phyloP scores from a whole-genome alignment of 2,329 filamentous ascomycete genomes.

The Didymella sp. region DNA sequence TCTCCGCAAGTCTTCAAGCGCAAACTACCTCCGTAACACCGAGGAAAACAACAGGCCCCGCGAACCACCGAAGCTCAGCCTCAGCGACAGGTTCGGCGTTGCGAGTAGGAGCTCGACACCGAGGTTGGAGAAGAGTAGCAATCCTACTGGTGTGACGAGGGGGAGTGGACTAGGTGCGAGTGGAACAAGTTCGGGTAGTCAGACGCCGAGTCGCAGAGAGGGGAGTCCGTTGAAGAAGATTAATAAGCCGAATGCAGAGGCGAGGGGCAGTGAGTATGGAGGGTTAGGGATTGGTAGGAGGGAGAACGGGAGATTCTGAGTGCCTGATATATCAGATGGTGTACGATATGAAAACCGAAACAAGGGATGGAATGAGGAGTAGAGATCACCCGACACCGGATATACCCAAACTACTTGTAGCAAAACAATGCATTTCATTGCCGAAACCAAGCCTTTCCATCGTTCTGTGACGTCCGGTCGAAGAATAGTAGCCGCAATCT shows the following conservation, averaged over 20 bases:
- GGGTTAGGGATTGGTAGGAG: slow-evolving; percentile 35
- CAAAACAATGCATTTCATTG: neutral
- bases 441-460: neutral
- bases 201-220: slow-evolving; percentile 42
- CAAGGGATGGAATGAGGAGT: neutral
- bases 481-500: neutral
- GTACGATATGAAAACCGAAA: neutral
- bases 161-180: slow-evolving; percentile 28
- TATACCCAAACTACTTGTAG: neutral
- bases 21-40: slow-evolving; percentile 55
- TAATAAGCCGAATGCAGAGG: slow-evolving; percentile 45
- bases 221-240: slow-evolving; percentile 55
- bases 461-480: neutral
- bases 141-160: slow-evolving; percentile 23
- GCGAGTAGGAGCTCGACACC: slow-evolving; percentile 12
- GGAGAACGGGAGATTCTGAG: slow-evolving; percentile 38
- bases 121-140: slow-evolving; percentile 18
- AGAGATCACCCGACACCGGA: neutral
- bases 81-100: slow-evolving; percentile 18
- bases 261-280: slow-evolving; percentile 34
- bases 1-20: slow-evolving; percentile 76
- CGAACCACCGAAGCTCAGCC: slow-evolving; percentile 8
- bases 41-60: slow-evolving; percentile 14
- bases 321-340: neutral
- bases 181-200: slow-evolving; percentile 6